Evolutionary conservation across 1,139 yeast species (phyloP), one percentile per base, ranked within the genome.

Genomic region (Taphrina deformans): DNA sequence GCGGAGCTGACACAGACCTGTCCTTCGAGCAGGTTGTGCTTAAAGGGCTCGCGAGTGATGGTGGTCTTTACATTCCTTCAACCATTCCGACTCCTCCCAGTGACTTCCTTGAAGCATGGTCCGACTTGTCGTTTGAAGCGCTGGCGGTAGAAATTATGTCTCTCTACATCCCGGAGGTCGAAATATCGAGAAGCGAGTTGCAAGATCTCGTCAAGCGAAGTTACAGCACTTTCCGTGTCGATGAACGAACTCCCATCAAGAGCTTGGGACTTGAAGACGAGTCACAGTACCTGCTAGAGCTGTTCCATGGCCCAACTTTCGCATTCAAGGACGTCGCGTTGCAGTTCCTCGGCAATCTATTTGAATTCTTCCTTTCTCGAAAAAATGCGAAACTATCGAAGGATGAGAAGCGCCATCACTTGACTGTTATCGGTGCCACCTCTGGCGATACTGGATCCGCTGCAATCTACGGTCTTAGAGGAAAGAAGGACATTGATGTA

Each of bases 401-500:
- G 27, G 71, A 72, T 38, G 82, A 78, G 35, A 82, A 84, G 69
- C 83, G 95, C 73, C 95, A 90, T 72, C 83, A 85, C 69, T 82
- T 93, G 72, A 93, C 99, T 45, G 99, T 93, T 70, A 97, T 93
- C 67, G 99, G 99, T 72, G 99, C 99, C 52, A 93, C 99, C 29
- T 89, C 96, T 64, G 99, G 99, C 73, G 99, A 93, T 75, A 93
- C 99, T 55, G 99, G 99, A 63, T 89, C 97, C 58, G 99, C 99
- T 63, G 99, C 99, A 69, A 93, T 93, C 71, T 93, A 93, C 78
- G 99, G 99, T 66, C 83, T 93, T 72, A 84, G 99, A 79, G 96
- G 96, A 75, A 93, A 93, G 79, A 88, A 91, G 78, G 98, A 95
- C 75, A 97, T 93, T 31, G 88, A 96, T 46, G 99, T 93, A 35